These are phyloP conservation scores for Discostella stelligeroides DNA, from an alignment of 108 stramenopile genomes.

Conservation along the genomic window DNA sequence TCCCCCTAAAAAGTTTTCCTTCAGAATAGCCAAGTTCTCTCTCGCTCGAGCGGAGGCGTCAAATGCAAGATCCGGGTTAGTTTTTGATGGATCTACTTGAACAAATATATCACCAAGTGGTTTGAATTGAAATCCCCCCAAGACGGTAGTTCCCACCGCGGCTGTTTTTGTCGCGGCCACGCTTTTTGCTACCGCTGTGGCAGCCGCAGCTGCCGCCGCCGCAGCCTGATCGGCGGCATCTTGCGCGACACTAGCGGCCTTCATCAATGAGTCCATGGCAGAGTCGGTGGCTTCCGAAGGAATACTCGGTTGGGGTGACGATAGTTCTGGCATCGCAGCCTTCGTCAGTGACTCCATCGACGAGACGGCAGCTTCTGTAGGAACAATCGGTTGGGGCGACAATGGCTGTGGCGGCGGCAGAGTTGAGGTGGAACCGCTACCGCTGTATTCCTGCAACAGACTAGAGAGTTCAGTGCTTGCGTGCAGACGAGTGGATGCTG, in stretches of 20 bases:
- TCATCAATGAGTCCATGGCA: slow-evolving; percentile 16
- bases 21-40: slow-evolving; percentile 31
- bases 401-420: slow-evolving; percentile 10
- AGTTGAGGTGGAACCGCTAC: background rate
- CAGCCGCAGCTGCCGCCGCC: slow-evolving; percentile 28
- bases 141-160: background rate
- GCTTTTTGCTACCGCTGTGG: slow-evolving; percentile 21
- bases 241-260: slow-evolving; percentile 17
- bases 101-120: slow-evolving; percentile 17
- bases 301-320: background rate
- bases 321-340: background rate
- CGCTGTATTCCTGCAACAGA: slow-evolving; percentile 39
- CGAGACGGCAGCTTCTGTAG: slow-evolving; percentile 18
- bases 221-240: slow-evolving; percentile 40
- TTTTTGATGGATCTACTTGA: slow-evolving; percentile 24
- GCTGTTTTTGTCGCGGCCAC: slow-evolving; percentile 14
- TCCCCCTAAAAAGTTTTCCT: slow-evolving; percentile 21
- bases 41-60: slow-evolving; percentile 19
- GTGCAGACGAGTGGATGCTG: background rate
- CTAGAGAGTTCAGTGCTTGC: slow-evolving; percentile 28
- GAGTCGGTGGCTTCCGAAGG: slow-evolving; percentile 11
- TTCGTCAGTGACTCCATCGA: background rate
- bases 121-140: slow-evolving; percentile 19
- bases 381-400: background rate
- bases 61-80: slow-evolving; percentile 17